Evolutionary conservation across 2,329 filamentous ascomycete species (phyloP).

Genomic region (Exophiala mesophila): DNA sequence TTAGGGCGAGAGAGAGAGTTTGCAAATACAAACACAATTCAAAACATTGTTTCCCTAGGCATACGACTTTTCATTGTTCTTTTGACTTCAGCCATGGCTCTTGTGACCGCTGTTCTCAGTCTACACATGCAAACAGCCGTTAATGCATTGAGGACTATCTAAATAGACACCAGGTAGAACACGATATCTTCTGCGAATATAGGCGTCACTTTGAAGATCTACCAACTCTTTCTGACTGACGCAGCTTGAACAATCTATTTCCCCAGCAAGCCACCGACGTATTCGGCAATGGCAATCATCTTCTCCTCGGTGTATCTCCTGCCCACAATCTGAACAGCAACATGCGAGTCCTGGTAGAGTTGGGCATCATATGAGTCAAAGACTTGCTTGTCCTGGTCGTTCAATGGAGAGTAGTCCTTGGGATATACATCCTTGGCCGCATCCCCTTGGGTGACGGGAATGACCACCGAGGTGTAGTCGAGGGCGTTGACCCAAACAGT

Average conservation of each 20-base stretch:
- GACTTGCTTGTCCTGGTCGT: conserved; percentile 40
- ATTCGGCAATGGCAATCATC: conserved; percentile 42
- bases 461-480: conserved; percentile 40
- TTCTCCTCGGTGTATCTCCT: conserved; percentile 51
- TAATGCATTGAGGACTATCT: no score
- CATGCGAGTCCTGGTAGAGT: conserved; percentile 45
- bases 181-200: no score
- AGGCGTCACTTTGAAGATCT: no score
- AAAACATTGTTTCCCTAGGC: no score
- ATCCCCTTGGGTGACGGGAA: conserved; percentile 43
- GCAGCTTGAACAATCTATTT: conserved; percentile 13
- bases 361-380: conserved; percentile 48
- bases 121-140: no score
- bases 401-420: conserved; percentile 36
- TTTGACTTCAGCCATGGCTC: no score
- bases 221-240: no score
- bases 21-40: no score
- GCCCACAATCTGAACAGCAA: conserved; percentile 46
- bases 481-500: conserved; percentile 35
- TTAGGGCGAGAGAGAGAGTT: no score
- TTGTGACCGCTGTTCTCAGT: no score
- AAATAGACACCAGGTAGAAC: no score
- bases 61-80: no score
- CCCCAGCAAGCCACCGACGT: conserved; percentile 29
- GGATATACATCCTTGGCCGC: conserved; percentile 37